Percentiles rank a stretch among this genome's conserved stretches.
Evolutionary conservation across 306 rosid species (phyloP).

Genomic region (Purshia tridentata): DNA sequence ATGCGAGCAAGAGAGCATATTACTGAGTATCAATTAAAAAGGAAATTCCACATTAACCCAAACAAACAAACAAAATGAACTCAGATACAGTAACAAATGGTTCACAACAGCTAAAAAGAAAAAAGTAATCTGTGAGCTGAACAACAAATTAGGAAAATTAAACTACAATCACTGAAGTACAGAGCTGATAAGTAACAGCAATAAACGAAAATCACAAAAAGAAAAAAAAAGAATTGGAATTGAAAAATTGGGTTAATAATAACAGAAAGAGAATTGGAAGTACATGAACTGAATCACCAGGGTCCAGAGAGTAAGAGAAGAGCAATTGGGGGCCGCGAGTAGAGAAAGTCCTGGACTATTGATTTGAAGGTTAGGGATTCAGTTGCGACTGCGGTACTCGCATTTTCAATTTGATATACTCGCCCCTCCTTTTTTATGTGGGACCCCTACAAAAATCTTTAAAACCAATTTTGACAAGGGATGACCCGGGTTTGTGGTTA

Average conservation of each 20-base stretch:
- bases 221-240: not conserved
- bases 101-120: not conserved
- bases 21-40: not conserved
- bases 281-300: conserved; percentile 4
- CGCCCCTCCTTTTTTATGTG: not conserved
- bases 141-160: not conserved
- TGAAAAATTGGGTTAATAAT: not conserved
- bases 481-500: too few species aligned
- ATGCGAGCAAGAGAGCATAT: not conserved
- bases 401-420: not conserved
- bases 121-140: not conserved
- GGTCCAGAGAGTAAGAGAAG: not conserved
- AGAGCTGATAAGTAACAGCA: not conserved
- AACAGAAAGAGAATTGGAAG: not conserved
- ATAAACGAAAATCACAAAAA: not conserved
- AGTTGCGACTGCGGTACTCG: conserved; percentile 15
- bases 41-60: not conserved
- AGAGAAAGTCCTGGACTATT: not conserved
- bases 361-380: conserved; percentile 10
- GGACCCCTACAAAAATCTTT: not conserved
- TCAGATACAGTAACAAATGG: not conserved
- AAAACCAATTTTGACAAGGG: not conserved
- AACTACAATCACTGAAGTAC: not conserved
- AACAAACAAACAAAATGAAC: not conserved
- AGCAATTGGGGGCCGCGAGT: conserved; percentile 15